phyloP scores from a whole-genome alignment of 768 basidiomycete genomes.

The Kwoniella sp. region DNA sequence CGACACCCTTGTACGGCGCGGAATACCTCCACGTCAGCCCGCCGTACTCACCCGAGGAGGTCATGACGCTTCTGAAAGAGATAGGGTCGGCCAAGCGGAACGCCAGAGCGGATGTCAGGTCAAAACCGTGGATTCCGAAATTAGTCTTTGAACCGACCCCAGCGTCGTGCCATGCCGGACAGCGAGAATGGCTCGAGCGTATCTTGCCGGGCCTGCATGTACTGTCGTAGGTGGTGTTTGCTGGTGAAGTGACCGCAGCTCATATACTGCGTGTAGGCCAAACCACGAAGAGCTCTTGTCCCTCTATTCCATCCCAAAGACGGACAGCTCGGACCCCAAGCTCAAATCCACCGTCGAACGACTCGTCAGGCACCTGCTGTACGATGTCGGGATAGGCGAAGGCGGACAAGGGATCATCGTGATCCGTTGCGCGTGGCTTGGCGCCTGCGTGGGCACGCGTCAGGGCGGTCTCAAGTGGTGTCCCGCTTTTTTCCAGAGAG shows the following conservation, averaged over 20 bases:
- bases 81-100: neutral
- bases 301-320: constrained; percentile 15
- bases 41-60: constrained; percentile 28
- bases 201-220: constrained; percentile 19
- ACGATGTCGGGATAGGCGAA: constrained; percentile 28
- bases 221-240: constrained; percentile 30
- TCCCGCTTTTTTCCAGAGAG: constrained; percentile 30
- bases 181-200: constrained; percentile 32
- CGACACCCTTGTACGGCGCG: constrained; percentile 22
- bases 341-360: constrained; percentile 20
- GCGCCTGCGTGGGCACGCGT: constrained; percentile 31
- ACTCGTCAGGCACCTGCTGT: constrained; percentile 26
- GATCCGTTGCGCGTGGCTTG: constrained; percentile 33
- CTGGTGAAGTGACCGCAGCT: neutral
- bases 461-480: constrained; percentile 31
- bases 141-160: constrained; percentile 44
- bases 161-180: constrained; percentile 27
- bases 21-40: constrained; percentile 39
- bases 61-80: constrained; percentile 17
- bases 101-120: neutral
- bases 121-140: constrained; percentile 27
- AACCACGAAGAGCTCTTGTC: constrained; percentile 46
- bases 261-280: constrained; percentile 22
- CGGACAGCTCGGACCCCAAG: constrained; percentile 10
- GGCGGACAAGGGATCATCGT: constrained; percentile 27